Evolutionary conservation across 23 red algal genomes (phyloP).

Genomic region (Gracilaria vermiculophylla): DNA sequence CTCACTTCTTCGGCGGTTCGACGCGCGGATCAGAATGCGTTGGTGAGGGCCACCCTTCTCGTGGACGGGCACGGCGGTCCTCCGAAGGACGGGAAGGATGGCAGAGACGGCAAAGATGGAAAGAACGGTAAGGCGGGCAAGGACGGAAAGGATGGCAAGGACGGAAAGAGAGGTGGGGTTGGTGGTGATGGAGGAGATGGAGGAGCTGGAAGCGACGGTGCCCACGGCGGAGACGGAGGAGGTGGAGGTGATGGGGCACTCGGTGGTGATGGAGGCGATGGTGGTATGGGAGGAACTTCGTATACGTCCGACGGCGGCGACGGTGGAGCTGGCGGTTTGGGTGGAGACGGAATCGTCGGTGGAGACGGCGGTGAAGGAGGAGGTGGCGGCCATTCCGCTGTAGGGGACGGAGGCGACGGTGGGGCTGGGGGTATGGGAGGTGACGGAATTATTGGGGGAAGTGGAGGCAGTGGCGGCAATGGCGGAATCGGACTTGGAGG

Average conservation of each 20-base stretch:
- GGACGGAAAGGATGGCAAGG: not conserved
- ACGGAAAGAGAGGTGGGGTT: not conserved
- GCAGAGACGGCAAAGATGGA: not conserved
- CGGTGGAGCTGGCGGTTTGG: not conserved
- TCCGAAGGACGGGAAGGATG: slow-evolving; percentile 3
- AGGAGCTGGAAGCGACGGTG: not conserved
- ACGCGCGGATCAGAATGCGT: not conserved
- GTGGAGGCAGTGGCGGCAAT: too few relatives aligned
- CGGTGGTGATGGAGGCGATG: not conserved
- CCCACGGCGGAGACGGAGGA: not conserved
- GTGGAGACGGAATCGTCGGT: not conserved
- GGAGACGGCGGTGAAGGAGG: not conserved
- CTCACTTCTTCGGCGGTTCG: too few relatives aligned
- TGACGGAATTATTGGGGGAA: too few relatives aligned
- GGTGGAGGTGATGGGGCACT: not conserved
- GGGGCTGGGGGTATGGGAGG: not conserved
- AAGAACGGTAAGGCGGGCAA: not conserved
- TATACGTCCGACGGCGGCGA: not conserved
- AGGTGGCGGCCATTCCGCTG: not conserved
- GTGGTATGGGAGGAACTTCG: not conserved
- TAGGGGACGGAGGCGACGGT: not conserved
- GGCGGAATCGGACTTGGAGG: too few relatives aligned
- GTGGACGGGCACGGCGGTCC: not conserved
- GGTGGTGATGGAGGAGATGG: not conserved
- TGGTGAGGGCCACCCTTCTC: not conserved